Evolutionary conservation across 2,329 filamentous ascomycete genomes (phyloP).

Genomic region (Capronia americana): DNA sequence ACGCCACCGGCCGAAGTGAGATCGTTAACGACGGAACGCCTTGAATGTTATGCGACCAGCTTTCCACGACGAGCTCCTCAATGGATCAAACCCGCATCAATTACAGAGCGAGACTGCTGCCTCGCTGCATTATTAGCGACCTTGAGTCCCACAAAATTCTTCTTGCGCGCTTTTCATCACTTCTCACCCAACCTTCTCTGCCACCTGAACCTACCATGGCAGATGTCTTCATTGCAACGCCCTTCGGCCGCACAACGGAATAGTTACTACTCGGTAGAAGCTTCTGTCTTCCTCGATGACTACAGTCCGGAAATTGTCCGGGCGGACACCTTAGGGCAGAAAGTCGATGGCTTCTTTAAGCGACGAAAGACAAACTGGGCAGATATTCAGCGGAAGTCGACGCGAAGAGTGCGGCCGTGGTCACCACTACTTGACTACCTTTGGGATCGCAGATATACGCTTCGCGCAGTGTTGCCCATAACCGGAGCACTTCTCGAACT

Average conservation of each 20-base stretch:
- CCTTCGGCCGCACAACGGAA: slow-evolving; percentile 5
- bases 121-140: not conserved
- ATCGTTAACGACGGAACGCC: not conserved
- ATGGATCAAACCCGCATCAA: not conserved
- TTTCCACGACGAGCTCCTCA: not conserved
- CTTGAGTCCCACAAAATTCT: not conserved
- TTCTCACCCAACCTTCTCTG: not conserved
- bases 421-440: slow-evolving; percentile 20
- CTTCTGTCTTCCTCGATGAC: slow-evolving; percentile 20
- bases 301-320: slow-evolving; percentile 23
- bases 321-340: not conserved
- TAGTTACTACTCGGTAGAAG: slow-evolving; percentile 18
- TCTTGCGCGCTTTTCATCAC: not conserved
- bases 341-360: slow-evolving; percentile 15
- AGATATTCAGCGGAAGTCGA: slow-evolving; percentile 4
- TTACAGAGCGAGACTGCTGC: not conserved
- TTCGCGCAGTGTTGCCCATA: slow-evolving; percentile 19
- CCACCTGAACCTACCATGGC: slow-evolving; percentile 12
- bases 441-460: slow-evolving; percentile 8
- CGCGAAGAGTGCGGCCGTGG: slow-evolving; percentile 17
- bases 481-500: slow-evolving; percentile 14
- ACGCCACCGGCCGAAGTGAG: not conserved
- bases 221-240: slow-evolving; percentile 12
- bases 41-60: not conserved
- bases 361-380: slow-evolving; percentile 19